Percentiles rank a stretch among this genome's conserved stretches.
These are phyloP conservation scores for Picochlorum sp. DNA, from an alignment of 139 green algal genomes.

Conservation along the genomic window DNA sequence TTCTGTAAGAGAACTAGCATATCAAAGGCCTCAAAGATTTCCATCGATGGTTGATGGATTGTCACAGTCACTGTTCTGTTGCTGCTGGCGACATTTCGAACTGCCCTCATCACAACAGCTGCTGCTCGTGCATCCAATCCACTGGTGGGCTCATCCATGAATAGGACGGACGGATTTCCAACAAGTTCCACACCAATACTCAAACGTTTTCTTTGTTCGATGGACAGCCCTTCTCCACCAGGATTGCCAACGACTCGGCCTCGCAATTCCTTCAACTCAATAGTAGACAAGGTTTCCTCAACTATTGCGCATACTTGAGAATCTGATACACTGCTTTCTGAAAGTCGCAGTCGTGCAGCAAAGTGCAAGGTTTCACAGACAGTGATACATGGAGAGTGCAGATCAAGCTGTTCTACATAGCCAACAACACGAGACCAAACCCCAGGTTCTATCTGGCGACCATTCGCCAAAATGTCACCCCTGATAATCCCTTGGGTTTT, in stretches of 20 bases:
- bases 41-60: constrained; percentile 82
- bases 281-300: constrained; percentile 58
- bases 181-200: constrained; percentile 91
- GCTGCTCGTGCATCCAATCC: constrained; percentile 82
- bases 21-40: constrained; percentile 62
- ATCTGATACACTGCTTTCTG: not conserved
- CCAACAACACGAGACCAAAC: constrained; percentile 57
- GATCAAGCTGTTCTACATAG: constrained; percentile 42
- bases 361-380: constrained; percentile 57
- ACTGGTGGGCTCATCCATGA: constrained; percentile 24
- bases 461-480: constrained; percentile 55
- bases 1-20: constrained; percentile 39
- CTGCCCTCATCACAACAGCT: constrained; percentile 72
- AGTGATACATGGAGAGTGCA: constrained; percentile 34
- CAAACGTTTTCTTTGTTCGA: constrained; percentile 85
- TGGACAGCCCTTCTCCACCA: constrained; percentile 41
- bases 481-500: constrained; percentile 67
- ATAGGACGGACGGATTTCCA: constrained; percentile 29
- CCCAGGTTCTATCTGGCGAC: constrained; percentile 54
- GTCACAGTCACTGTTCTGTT: constrained; percentile 86
- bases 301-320: constrained; percentile 31
- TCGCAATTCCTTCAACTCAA: constrained; percentile 52
- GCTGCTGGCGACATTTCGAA: constrained; percentile 68
- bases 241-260: constrained; percentile 37
- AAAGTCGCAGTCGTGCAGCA: constrained; percentile 53